phyloP scores from a whole-genome alignment of 2,329 filamentous ascomycete genomes.

The Hypoxylon sp. region DNA sequence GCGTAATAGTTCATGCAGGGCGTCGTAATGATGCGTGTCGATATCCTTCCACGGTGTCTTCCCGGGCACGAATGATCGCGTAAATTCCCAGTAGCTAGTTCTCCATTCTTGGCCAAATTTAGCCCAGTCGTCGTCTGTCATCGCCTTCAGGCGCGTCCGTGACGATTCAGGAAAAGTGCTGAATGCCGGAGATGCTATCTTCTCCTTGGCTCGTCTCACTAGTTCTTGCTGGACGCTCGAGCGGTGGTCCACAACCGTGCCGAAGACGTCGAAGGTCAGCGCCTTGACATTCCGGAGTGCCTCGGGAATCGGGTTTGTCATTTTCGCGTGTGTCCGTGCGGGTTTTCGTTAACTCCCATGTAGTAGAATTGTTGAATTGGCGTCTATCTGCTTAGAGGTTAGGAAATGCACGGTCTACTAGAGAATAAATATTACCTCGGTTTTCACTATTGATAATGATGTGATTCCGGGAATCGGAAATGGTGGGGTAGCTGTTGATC shows the following conservation, averaged over 20 bases:
- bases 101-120: conserved; percentile 80
- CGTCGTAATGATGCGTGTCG: conserved; percentile 78
- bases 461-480: conserved; percentile 35
- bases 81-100: conserved; percentile 74
- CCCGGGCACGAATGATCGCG: conserved; percentile 64
- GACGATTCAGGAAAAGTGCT: conserved; percentile 63
- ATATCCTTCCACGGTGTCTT: conserved; percentile 74
- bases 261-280: conserved; percentile 83
- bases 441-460: conserved; percentile 16
- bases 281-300: conserved; percentile 63
- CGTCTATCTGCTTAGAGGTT: not conserved
- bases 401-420: conserved; percentile 7
- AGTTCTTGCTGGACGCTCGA: conserved; percentile 74
- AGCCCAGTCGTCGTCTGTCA: conserved; percentile 73
- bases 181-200: conserved; percentile 63
- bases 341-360: not conserved
- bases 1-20: conserved; percentile 71
- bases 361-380: not conserved
- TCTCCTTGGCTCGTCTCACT: conserved; percentile 63
- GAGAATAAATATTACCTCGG: conserved; percentile 2
- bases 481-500: conserved; percentile 25
- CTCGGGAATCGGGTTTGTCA: conserved; percentile 38
- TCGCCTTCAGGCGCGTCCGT: conserved; percentile 63
- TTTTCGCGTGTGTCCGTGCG: conserved; percentile 3
- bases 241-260: conserved; percentile 86